Evolutionary conservation across 352 stramenopile genomes (phyloP).

Genomic region (Halophytophthora polymorphica): DNA sequence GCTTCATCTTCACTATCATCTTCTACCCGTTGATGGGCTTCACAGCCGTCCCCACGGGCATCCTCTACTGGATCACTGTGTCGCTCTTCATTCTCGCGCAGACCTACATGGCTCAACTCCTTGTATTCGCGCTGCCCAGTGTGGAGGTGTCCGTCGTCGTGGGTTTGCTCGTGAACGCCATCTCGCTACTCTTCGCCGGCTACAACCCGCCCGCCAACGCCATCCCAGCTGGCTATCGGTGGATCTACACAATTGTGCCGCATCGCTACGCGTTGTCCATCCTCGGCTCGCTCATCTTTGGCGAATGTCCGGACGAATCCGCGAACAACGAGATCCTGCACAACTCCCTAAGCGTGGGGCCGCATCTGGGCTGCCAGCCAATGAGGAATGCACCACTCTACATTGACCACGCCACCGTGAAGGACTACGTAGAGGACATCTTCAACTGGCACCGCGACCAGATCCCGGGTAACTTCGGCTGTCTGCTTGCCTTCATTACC

Average conservation of each 20-base stretch:
- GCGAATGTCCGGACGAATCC: slow-evolving; percentile 23
- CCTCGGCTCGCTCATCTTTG: slow-evolving; percentile 26
- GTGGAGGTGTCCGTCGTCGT: slow-evolving; percentile 31
- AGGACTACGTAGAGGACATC: slow-evolving; percentile 16
- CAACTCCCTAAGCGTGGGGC: slow-evolving; percentile 13
- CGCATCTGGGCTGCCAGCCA: slow-evolving; percentile 21
- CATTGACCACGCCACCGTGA: slow-evolving; percentile 13
- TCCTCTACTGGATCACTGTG: slow-evolving; percentile 42
- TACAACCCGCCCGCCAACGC: slow-evolving; percentile 28
- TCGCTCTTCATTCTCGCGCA: slow-evolving; percentile 31
- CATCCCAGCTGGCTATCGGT: slow-evolving; percentile 32
- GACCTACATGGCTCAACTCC: slow-evolving; percentile 31
- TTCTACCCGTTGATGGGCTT: slow-evolving; percentile 47
- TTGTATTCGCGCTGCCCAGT: slow-evolving; percentile 29
- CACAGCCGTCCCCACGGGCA: slow-evolving; percentile 22
- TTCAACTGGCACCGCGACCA: slow-evolving; percentile 12
- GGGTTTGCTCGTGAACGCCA: slow-evolving; percentile 34
- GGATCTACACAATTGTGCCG: slow-evolving; percentile 34
- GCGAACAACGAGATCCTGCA: slow-evolving; percentile 16
- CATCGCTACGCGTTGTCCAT: slow-evolving; percentile 32
- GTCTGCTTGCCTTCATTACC: slow-evolving; percentile 15
- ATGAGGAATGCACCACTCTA: slow-evolving; percentile 13
- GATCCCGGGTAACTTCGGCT: slow-evolving; percentile 28
- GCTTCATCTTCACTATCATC: slow-evolving; percentile 39
- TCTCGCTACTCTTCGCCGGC: slow-evolving; percentile 38